Percentiles rank a stretch among this genome's conserved stretches.
phyloP scores from a whole-genome alignment of 2,329 filamentous ascomycete species.

The Colletotrichum incanum region DNA sequence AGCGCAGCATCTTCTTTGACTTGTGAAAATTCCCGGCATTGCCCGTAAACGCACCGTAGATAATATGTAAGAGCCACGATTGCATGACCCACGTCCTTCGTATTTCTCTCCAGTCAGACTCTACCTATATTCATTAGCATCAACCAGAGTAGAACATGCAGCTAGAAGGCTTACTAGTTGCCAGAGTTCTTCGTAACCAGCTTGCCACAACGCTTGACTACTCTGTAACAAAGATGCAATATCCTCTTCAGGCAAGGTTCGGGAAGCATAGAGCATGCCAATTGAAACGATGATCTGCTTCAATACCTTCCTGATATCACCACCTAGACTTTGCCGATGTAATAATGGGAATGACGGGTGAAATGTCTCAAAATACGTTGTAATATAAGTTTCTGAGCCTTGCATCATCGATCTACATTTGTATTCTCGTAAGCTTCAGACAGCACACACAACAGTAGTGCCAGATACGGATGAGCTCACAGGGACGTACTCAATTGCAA shows the following conservation, averaged over 20 bases:
- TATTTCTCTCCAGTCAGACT: slow-evolving; percentile 46
- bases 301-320: slow-evolving; percentile 27
- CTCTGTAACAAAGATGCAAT: slow-evolving; percentile 15
- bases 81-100: slow-evolving; percentile 49
- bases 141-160: neutral
- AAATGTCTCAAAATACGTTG: slow-evolving; percentile 46
- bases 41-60: slow-evolving; percentile 51
- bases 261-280: slow-evolving; percentile 44
- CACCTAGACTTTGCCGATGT: slow-evolving; percentile 43
- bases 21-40: slow-evolving; percentile 47
- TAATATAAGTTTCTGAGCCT: slow-evolving; percentile 30
- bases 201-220: slow-evolving; percentile 45
- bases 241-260: slow-evolving; percentile 33
- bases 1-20: slow-evolving; percentile 49
- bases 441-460: neutral
- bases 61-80: slow-evolving; percentile 50
- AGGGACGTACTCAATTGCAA: neutral
- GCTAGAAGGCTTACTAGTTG: slow-evolving; percentile 23
- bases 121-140: slow-evolving; percentile 43
- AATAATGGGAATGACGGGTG: slow-evolving; percentile 47
- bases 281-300: slow-evolving; percentile 44
- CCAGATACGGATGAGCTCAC: neutral
- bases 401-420: neutral
- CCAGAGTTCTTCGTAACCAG: slow-evolving; percentile 39
- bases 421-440: neutral